Percentiles rank a stretch among this genome's conserved stretches.
phyloP scores from a whole-genome alignment of 208 protist species.

The Trypanosoma avium region DNA sequence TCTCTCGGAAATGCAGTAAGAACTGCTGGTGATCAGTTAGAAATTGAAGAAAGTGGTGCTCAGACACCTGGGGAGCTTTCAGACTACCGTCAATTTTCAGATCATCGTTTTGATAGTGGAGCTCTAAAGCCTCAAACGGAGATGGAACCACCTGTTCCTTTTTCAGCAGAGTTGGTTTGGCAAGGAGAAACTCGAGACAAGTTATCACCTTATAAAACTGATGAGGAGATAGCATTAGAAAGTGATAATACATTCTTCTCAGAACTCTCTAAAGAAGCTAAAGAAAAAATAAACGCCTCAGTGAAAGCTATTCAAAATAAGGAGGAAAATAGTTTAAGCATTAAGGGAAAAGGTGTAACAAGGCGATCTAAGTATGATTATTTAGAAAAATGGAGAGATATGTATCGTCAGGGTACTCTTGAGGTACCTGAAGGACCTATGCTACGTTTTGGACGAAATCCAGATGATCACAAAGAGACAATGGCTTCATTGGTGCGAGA shows the following conservation, averaged over 20 bases:
- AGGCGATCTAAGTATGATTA: slow-evolving; percentile 89
- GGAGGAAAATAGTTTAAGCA: slow-evolving; percentile 48
- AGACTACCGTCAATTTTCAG: slow-evolving; percentile 61
- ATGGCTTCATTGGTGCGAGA: slow-evolving; percentile 68
- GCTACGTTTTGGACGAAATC: slow-evolving; percentile 68
- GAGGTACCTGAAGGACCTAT: slow-evolving; percentile 72
- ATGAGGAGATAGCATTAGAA: slow-evolving; percentile 82
- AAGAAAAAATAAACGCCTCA: slow-evolving; percentile 44
- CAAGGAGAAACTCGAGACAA: slow-evolving; percentile 65
- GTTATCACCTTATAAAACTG: slow-evolving; percentile 81
- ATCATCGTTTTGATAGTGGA: slow-evolving; percentile 76
- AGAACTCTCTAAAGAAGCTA: slow-evolving; percentile 45
- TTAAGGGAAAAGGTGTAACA: slow-evolving; percentile 57
- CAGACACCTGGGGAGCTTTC: slow-evolving; percentile 57
- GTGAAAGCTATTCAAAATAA: slow-evolving; percentile 62
- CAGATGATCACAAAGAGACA: slow-evolving; percentile 76
- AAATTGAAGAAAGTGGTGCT: slow-evolving; percentile 79
- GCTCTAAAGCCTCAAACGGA: slow-evolving; percentile 64
- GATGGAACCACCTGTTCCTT: slow-evolving; percentile 54
- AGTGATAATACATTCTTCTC: slow-evolving; percentile 85
- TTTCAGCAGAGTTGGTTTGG: slow-evolving; percentile 81
- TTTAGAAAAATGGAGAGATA: slow-evolving; percentile 88
- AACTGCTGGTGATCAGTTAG: slow-evolving; percentile 73
- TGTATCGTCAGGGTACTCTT: slow-evolving; percentile 90
- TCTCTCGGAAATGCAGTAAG: slow-evolving; percentile 52